A percentile compares a stretch with the other conserved stretches of the same genome.
Conservation (phyloP, 305 asterid genomes). For the Solanum chacoense region DNA sequence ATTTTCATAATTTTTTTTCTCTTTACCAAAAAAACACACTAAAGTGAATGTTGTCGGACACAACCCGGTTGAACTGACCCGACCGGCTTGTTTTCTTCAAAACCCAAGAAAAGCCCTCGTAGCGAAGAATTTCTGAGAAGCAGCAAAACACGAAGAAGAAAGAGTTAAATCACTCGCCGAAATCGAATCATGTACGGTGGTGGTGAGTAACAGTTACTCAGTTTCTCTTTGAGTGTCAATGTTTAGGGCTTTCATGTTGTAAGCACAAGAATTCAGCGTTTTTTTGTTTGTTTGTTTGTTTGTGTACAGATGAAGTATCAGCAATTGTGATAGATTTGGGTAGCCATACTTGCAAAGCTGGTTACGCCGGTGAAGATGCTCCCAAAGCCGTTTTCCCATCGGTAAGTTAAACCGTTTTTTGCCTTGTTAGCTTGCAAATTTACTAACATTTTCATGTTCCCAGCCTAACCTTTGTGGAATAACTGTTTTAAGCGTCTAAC, state of each 20-base stretch:
- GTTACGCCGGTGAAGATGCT: slow-evolving; percentile 99
- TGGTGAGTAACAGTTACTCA: not conserved
- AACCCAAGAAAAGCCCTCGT: not conserved
- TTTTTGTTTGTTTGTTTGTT: not conserved
- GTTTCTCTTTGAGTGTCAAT: not conserved
- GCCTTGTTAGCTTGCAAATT: not conserved
- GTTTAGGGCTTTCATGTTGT: not conserved
- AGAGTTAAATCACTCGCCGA: not conserved
- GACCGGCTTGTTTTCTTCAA: not conserved
- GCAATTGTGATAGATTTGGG: slow-evolving; percentile 91
- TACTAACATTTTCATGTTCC: not conserved
- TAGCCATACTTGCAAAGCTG: slow-evolving; percentile 93
- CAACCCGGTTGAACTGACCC: not conserved
- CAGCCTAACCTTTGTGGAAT: not conserved
- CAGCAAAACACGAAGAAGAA: not conserved
- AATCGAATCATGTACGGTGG: slow-evolving; percentile 2
- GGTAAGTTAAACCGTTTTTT: slow-evolving; percentile 26
- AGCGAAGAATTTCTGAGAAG: not conserved
- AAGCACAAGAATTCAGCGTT: not conserved
- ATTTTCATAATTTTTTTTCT: not conserved
- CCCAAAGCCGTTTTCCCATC: slow-evolving; percentile 98
- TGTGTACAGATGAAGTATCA: slow-evolving; percentile 74
- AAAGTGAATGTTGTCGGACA: not conserved
- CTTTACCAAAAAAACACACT: not conserved
- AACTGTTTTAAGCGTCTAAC: not conserved